Conservation (phyloP, 768 basidiomycete species). For the Collybiopsis luxurians region DNA sequence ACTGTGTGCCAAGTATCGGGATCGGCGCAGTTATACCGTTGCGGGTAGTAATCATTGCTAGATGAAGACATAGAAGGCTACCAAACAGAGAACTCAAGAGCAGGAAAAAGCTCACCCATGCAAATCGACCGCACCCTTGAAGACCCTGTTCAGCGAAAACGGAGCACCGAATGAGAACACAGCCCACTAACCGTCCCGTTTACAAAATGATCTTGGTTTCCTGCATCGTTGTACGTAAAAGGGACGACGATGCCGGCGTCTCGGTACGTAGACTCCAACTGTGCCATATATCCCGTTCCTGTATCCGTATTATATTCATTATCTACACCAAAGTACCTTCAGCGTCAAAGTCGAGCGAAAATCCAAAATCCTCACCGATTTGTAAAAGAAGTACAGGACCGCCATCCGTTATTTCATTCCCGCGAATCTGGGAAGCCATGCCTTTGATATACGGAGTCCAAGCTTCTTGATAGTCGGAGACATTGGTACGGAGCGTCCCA, state of each 20-base stretch:
- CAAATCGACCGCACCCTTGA: slow-evolving; percentile 68
- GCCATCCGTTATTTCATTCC: slow-evolving; percentile 48
- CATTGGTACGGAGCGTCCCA: slow-evolving; percentile 51
- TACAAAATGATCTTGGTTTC: slow-evolving; percentile 54
- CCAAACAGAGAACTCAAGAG: too few relatives aligned
- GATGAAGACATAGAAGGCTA: too few relatives aligned
- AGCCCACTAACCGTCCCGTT: slow-evolving; percentile 48
- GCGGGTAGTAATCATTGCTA: slow-evolving; percentile 70
- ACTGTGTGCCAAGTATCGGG: slow-evolving; percentile 65
- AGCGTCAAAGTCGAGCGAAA: not conserved
- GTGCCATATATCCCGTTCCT: slow-evolving; percentile 53
- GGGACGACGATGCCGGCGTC: slow-evolving; percentile 62
- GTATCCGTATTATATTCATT: slow-evolving; percentile 68
- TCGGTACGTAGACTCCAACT: slow-evolving; percentile 56
- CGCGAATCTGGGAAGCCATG: slow-evolving; percentile 37
- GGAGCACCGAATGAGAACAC: not conserved
- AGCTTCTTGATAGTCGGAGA: slow-evolving; percentile 43
- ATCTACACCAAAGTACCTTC: slow-evolving; percentile 37
- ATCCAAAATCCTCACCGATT: slow-evolving; percentile 17
- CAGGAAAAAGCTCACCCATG: slow-evolving; percentile 57
- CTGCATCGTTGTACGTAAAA: slow-evolving; percentile 72
- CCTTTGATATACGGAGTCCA: slow-evolving; percentile 54
- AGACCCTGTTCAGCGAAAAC: slow-evolving; percentile 3
- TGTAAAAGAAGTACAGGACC: slow-evolving; percentile 46
- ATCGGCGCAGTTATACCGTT: slow-evolving; percentile 77